phyloP scores from a whole-genome alignment of 164 flowering plant genomes.

The Tetracentron sinense region DNA sequence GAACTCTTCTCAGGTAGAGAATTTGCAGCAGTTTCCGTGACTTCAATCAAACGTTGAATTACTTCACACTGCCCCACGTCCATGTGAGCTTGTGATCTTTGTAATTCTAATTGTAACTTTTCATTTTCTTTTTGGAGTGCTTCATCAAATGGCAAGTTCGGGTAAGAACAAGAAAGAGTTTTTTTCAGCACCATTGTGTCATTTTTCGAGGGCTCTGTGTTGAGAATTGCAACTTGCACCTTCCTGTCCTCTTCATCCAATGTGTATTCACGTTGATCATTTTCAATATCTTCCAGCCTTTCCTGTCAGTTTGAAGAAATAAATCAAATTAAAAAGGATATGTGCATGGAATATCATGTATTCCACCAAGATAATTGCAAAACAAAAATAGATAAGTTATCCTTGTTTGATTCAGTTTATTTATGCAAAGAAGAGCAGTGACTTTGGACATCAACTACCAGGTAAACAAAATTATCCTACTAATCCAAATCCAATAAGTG shows the following conservation, averaged over 20 bases:
- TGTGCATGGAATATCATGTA: neutral
- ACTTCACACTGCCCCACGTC: slow-evolving; percentile 78
- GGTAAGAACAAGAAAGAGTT: slow-evolving; percentile 81
- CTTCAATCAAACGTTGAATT: slow-evolving; percentile 73
- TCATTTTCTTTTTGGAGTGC: slow-evolving; percentile 77
- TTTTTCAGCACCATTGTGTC: slow-evolving; percentile 66
- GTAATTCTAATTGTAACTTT: slow-evolving; percentile 81
- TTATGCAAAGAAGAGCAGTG: no score
- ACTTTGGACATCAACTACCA: neutral
- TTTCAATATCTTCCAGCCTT: slow-evolving; percentile 73
- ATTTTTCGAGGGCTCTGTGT: slow-evolving; percentile 49
- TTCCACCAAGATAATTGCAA: neutral
- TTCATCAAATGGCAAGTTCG: slow-evolving; percentile 56
- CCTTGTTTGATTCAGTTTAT: neutral
- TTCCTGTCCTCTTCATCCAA: slow-evolving; percentile 82
- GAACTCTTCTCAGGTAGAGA: slow-evolving; percentile 44
- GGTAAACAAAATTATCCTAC: no score
- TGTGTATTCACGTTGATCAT: slow-evolving; percentile 86
- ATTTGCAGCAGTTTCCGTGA: slow-evolving; percentile 59
- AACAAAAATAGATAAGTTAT: neutral
- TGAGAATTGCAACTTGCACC: slow-evolving; percentile 67
- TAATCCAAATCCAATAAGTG: neutral
- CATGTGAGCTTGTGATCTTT: slow-evolving; percentile 66
- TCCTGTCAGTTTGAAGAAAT: slow-evolving; percentile 45
- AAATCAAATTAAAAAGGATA: neutral